Conservation (phyloP, 2,329 filamentous ascomycete species). For the Fusarium dlaminii region DNA sequence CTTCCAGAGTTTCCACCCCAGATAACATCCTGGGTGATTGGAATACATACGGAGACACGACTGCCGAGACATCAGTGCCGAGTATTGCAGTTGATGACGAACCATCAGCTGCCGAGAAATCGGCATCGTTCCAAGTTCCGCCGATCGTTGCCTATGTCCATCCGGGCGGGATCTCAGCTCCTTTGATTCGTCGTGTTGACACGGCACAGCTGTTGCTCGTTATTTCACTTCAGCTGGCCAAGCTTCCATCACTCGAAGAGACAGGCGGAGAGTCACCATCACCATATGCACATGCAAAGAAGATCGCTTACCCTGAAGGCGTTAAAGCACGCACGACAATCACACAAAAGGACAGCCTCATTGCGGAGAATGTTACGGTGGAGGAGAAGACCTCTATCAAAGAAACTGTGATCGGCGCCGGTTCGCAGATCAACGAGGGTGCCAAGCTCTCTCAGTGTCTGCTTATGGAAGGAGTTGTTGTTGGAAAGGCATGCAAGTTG, state of each 20-base stretch:
- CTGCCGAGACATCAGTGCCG: not conserved
- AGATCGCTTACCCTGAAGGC: conserved; percentile 84
- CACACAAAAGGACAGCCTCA: conserved; percentile 80
- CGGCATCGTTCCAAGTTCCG: conserved; percentile 59
- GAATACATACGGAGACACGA: not conserved
- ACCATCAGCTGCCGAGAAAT: conserved; percentile 11
- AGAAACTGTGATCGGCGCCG: conserved; percentile 86
- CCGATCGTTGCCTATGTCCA: conserved; percentile 87
- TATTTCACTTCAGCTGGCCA: conserved; percentile 86
- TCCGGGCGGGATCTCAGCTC: conserved; percentile 61
- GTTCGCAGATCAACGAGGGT: conserved; percentile 87
- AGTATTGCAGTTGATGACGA: conserved; percentile 5
- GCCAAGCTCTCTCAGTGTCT: conserved; percentile 87
- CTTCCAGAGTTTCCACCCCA: conserved; percentile 40
- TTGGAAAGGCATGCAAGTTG: conserved; percentile 85
- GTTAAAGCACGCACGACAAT: conserved; percentile 85
- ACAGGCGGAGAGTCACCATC: conserved; percentile 66
- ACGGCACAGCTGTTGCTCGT: conserved; percentile 83
- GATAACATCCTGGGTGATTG: conserved; percentile 19
- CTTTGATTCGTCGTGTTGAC: conserved; percentile 87
- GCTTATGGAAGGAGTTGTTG: conserved; percentile 89
- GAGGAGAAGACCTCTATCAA: conserved; percentile 93
- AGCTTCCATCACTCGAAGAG: conserved; percentile 77
- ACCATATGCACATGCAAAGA: conserved; percentile 79
- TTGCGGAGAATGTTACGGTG: conserved; percentile 89